A percentile compares a stretch with the other conserved stretches of the same genome.
Conservation (phyloP, 2,329 filamentous ascomycete species). For the Cladorrhinum sp. region DNA sequence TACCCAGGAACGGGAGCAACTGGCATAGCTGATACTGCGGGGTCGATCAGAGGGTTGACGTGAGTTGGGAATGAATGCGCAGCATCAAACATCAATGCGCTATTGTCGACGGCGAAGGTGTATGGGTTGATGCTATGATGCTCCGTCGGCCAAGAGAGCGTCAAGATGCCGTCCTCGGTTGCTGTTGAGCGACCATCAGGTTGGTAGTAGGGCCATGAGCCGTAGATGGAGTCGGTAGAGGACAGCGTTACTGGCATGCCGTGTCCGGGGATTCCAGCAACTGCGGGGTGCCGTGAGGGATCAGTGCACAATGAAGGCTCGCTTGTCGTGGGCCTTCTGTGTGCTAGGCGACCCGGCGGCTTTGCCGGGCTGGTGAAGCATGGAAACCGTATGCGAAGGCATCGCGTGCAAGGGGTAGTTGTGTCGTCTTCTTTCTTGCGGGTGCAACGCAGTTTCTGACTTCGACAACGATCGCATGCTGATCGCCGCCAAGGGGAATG, state of each 20-base stretch:
- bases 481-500: conserved; percentile 13
- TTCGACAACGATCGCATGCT: conserved; percentile 12
- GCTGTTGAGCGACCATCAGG: background rate
- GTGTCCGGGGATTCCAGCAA: background rate
- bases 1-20: background rate
- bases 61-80: background rate
- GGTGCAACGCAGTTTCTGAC: conserved; percentile 12
- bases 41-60: background rate
- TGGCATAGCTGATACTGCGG: background rate
- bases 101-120: background rate
- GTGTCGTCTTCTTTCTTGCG: conserved; percentile 11
- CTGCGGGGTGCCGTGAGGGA: background rate
- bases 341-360: conserved; percentile 7
- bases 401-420: conserved; percentile 9
- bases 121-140: background rate
- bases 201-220: background rate
- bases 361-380: conserved; percentile 14
- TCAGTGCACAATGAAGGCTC: background rate
- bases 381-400: conserved; percentile 9
- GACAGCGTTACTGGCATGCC: background rate
- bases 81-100: background rate
- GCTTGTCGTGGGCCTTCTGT: background rate
- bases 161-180: background rate
- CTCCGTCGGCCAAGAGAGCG: background rate
- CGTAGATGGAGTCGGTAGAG: background rate